Evolutionary conservation across 257 asterid genomes (phyloP).

Genomic region (Solanum ahanhuiri): DNA sequence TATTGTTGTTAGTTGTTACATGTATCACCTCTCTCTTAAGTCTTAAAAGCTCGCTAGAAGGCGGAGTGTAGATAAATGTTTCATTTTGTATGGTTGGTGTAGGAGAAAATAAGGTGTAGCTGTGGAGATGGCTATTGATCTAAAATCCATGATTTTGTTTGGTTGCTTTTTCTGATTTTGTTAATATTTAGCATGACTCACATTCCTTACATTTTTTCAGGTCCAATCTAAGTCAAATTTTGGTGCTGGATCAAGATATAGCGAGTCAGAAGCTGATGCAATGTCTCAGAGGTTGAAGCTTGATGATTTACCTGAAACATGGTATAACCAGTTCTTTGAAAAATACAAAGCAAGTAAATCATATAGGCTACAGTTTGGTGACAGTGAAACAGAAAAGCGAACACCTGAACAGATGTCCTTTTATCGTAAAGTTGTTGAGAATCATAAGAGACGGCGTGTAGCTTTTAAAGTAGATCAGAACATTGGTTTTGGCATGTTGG

Average conservation of each 20-base stretch:
- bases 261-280: slow-evolving; percentile 52
- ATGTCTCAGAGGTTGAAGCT: slow-evolving; percentile 47
- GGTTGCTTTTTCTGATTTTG: not conserved
- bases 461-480: slow-evolving; percentile 40
- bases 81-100: not conserved
- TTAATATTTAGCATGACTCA: not conserved
- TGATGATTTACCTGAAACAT: slow-evolving; percentile 80
- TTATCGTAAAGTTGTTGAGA: slow-evolving; percentile 72
- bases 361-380: slow-evolving; percentile 53
- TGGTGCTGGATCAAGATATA: slow-evolving; percentile 52
- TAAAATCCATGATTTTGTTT: not conserved
- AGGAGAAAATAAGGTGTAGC: not conserved
- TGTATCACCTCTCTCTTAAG: not conserved
- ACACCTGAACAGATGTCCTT: slow-evolving; percentile 83
- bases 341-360: slow-evolving; percentile 58
- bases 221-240: slow-evolving; percentile 42
- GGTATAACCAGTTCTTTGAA: slow-evolving; percentile 81
- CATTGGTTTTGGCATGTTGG: slow-evolving; percentile 16
- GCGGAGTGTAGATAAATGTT: not conserved
- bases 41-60: not conserved
- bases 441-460: slow-evolving; percentile 73
- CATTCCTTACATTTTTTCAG: slow-evolving; percentile 16
- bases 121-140: not conserved
- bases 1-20: not conserved
- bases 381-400: slow-evolving; percentile 75